Evolutionary conservation across 2,329 filamentous ascomycete genomes (phyloP).

Genomic region (Sphaerostilbella broomeana): DNA sequence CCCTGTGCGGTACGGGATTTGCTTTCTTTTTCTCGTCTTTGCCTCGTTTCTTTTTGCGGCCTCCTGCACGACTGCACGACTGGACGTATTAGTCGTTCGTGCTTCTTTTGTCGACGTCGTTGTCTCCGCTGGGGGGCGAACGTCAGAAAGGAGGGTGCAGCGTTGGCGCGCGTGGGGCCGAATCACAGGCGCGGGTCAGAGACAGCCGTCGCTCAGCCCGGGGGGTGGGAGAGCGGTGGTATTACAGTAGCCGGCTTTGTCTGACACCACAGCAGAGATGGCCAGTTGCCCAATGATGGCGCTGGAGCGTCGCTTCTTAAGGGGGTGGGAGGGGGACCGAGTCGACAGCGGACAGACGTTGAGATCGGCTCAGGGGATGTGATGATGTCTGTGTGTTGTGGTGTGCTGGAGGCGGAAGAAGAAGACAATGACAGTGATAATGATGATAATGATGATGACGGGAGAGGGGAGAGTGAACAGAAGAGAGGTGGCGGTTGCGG

Average conservation of each 20-base stretch:
- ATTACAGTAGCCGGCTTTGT: not conserved
- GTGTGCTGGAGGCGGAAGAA: not conserved
- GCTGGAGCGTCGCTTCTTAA: not conserved
- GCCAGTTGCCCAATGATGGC: not conserved
- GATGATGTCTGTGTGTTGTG: too few relatives aligned
- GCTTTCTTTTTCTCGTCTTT: not conserved
- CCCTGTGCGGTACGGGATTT: not conserved
- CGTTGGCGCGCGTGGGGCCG: constrained; percentile 2
- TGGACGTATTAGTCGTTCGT: too few relatives aligned
- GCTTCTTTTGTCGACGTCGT: too few relatives aligned
- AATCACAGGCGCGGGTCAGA: not conserved
- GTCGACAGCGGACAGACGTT: not conserved
- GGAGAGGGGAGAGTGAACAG: too few relatives aligned
- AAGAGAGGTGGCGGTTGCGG: too few relatives aligned
- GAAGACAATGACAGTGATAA: not conserved
- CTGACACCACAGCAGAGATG: not conserved
- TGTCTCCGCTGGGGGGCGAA: too few relatives aligned
- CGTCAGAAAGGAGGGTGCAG: constrained; percentile 4
- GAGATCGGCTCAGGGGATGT: constrained; percentile 1
- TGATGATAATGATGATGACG: not conserved
- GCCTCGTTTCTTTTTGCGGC: not conserved
- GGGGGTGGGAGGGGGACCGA: not conserved
- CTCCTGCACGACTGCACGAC: too few relatives aligned
- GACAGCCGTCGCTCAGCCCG: not conserved
- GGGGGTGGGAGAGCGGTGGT: not conserved